Base-by-base conservation (phyloP, 805 yeast species). In the Candida chilensis region DNA sequence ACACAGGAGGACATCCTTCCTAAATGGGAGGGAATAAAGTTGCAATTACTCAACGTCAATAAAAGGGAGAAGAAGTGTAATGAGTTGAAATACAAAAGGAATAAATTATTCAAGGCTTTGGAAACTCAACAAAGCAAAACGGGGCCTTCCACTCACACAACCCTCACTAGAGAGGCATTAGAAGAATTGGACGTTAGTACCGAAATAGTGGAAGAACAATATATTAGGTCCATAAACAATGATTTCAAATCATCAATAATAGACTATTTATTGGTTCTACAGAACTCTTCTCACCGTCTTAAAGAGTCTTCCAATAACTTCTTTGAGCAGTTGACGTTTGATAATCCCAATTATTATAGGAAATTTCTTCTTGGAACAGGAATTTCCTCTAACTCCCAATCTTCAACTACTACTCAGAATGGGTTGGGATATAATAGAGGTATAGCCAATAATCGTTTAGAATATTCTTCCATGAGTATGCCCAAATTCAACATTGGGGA, bases 191-290 rank as follows among this genome's bases (percentile, higher is more conserved):
- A 60, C 26, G 60, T 65, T 36, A 63, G 71, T 21, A 54, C 70
- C n/a, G 71, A 62, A 32, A 67, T 74, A 15, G 69, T 71, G 5
- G 68, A 68, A 35, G 66, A 59, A 18, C 81, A 75, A 42, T 57
- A 64, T 28, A 51, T 57, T 6, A 57, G 72, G 27, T 56, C 74
- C 0, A 64, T 75, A 15, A 57, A 59, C 27, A 56, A 48, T 17
- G 60, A 63, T 9, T 53, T 75, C 37, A 64, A 58, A 34, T 63
- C 60, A 12, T 50, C 74, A 1, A 42, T 71, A 8, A 46, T 52
- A 8, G 74, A 71, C 27, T 74, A 67, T 40, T 48, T 59, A 13
- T 26, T 32, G 16, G 40, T 52, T 24, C 40, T 64, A 28, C 60
- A 53, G 34, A 37, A 42, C n/a, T 39, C 44, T 11, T 43, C 55